Conservation (phyloP, 257 asterid species). For the Fraxinus pennsylvanica region DNA sequence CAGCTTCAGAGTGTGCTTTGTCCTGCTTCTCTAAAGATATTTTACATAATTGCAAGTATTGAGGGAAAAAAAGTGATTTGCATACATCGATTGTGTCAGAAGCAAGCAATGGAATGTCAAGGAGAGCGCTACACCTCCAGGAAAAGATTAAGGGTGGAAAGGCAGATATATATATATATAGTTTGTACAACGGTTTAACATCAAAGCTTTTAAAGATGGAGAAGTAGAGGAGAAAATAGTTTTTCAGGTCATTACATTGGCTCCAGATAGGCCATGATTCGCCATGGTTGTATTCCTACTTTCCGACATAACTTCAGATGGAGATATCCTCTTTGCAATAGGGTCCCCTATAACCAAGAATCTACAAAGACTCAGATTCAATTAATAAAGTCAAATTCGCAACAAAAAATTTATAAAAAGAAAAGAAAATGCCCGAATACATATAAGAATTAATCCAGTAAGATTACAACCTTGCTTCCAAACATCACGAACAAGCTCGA, state of each 20-base stretch:
- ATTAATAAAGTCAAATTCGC: slow-evolving; percentile 13
- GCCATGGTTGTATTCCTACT: slow-evolving; percentile 32
- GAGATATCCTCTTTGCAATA: slow-evolving; percentile 60
- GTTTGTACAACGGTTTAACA: not conserved
- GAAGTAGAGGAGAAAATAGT: slow-evolving; percentile 2
- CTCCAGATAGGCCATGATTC: slow-evolving; percentile 3
- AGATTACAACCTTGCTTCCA: slow-evolving; percentile 11
- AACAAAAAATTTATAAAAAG: not conserved
- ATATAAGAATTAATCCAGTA: not conserved
- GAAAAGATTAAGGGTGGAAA: not conserved
- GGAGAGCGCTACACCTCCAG: not conserved
- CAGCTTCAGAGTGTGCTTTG: slow-evolving; percentile 5
- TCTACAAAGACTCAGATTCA: slow-evolving; percentile 13
- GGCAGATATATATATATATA: not conserved
- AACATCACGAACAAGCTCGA: slow-evolving; percentile 11
- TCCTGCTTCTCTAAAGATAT: not conserved
- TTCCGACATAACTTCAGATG: slow-evolving; percentile 49
- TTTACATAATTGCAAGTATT: not conserved
- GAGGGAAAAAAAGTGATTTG: not conserved
- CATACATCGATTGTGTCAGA: not conserved
- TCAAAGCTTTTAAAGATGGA: slow-evolving; percentile 12
- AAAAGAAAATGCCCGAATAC: not conserved
- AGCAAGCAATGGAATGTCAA: slow-evolving; percentile 10
- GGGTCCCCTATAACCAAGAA: slow-evolving; percentile 71
- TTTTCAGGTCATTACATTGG: slow-evolving; percentile 43